Percentiles rank a stretch among this genome's conserved stretches.
Evolutionary conservation across 2,329 filamentous ascomycete genomes (phyloP).

Genomic region (Pleomassaria siparia): DNA sequence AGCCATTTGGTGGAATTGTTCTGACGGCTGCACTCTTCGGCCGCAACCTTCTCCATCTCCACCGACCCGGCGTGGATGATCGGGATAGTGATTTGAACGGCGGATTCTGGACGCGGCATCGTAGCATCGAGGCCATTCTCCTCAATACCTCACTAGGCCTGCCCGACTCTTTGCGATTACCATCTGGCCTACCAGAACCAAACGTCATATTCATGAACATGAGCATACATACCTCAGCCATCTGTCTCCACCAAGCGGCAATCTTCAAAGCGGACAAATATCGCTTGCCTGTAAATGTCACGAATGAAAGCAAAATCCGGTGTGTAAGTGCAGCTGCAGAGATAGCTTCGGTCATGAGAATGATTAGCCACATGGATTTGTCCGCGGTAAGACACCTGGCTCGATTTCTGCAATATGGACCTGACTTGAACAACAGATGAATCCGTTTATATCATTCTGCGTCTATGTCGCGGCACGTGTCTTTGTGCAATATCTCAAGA

Average conservation of each 20-base stretch:
- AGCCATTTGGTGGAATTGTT: conserved; percentile 76
- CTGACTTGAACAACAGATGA: conserved; percentile 64
- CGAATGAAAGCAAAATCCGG: conserved; percentile 86
- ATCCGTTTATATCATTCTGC: conserved; percentile 93
- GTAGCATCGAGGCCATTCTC: conserved; percentile 84
- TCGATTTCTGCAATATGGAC: background rate
- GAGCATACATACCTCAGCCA: conserved; percentile 94
- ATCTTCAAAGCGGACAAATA: conserved; percentile 97
- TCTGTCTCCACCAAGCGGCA: conserved; percentile 96
- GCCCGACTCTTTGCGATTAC: conserved; percentile 78
- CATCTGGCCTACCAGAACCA: conserved; percentile 71
- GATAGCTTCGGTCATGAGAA: conserved; percentile 92
- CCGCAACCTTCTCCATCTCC: conserved; percentile 85
- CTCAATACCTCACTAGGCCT: conserved; percentile 83
- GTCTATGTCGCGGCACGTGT: conserved; percentile 94
- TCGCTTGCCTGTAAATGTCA: conserved; percentile 71
- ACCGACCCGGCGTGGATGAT: conserved; percentile 80
- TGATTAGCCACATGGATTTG: conserved; percentile 88
- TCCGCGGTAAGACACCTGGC: conserved; percentile 63
- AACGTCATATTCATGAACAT: conserved; percentile 95
- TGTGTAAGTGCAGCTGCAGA: conserved; percentile 93
- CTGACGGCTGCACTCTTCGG: conserved; percentile 90
- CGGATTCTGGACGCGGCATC: conserved; percentile 93
- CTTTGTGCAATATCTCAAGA: conserved; percentile 96
- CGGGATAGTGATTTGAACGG: conserved; percentile 86